Base-by-base conservation (phyloP, 2,329 filamentous ascomycete genomes). In the Penicillium sp. region DNA sequence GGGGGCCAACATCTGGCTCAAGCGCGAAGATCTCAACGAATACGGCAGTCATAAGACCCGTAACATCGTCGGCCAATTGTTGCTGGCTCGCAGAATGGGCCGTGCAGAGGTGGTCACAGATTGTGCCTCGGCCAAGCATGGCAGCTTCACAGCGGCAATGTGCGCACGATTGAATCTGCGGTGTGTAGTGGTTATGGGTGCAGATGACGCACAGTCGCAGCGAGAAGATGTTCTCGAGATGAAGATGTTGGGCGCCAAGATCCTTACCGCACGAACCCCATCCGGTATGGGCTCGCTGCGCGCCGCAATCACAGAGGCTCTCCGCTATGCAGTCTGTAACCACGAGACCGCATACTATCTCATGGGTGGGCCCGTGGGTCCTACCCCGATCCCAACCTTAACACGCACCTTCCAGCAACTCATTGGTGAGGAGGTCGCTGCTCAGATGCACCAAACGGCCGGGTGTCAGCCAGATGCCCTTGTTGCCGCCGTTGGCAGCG, bases 1-100 rank as follows among this genome's bases (percentile, higher is more conserved):
- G 1, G 59, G 58, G 5, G 59, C 59, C 7, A 56, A 52, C 5
- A 61, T 61, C 35, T 61, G 59, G 59, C 49, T 61, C 8, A 61
- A 61, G 45, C 51, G 59, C 8, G 58, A 61, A 38, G 59, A 61
- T 34, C 48, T 48, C 6, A 58, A 52, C 9, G 56, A 56, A 26
- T 58, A 60, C 13, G 58, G 59, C 24, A 59, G 49, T 40, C 58
- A 61, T 49, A 58, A 59, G 27, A 45, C 53, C 34, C 55, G 57
- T 40, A 61, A 59, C 29, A 54, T 60, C 33, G 42, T 55, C 46
- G 57, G 57, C 12, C 57, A 60, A 47, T 50, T 60, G 27, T 48
- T 60, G 13, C 40, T 60, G 4, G 57, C 56, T 5, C 49, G 52
- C 9, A 53, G 55, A 1, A 60, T 60, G 57, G 57, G 57, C 39